Conservation (phyloP, 345 rosid genomes). For the Psidium guajava region DNA sequence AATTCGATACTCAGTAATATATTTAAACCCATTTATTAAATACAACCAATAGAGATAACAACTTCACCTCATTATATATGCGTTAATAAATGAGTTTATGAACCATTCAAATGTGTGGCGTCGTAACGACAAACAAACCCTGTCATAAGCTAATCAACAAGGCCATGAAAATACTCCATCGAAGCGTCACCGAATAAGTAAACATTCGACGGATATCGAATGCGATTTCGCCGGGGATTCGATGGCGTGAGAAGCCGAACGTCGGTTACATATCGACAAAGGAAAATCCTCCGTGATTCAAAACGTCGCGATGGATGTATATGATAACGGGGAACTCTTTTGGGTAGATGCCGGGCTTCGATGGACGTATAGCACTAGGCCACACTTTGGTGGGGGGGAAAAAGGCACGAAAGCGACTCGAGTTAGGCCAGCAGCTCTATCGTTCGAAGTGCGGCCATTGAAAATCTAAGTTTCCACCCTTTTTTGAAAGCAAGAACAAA, state of each 20-base stretch:
- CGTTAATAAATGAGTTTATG: too few relatives aligned
- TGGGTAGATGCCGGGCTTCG: neutral
- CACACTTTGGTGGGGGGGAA: neutral
- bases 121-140: neutral
- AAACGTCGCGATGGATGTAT: neutral
- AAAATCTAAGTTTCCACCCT: neutral
- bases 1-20: too few relatives aligned
- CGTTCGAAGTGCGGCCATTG: neutral
- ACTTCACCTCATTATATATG: too few relatives aligned
- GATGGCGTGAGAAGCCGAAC: too few relatives aligned
- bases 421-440: neutral
- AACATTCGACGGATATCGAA: neutral
- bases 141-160: neutral
- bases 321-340: neutral
- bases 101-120: too few relatives aligned
- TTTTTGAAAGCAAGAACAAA: neutral
- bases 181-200: too few relatives aligned
- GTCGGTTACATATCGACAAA: neutral
- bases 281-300: neutral
- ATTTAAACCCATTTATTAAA: too few relatives aligned
- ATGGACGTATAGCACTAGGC: neutral
- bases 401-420: neutral
- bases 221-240: neutral
- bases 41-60: too few relatives aligned
- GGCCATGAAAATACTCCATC: neutral